Percentiles rank a stretch among this genome's conserved stretches.
phyloP scores from a whole-genome alignment of 176 grass and related monocot species.

The Lolium multiflorum region DNA sequence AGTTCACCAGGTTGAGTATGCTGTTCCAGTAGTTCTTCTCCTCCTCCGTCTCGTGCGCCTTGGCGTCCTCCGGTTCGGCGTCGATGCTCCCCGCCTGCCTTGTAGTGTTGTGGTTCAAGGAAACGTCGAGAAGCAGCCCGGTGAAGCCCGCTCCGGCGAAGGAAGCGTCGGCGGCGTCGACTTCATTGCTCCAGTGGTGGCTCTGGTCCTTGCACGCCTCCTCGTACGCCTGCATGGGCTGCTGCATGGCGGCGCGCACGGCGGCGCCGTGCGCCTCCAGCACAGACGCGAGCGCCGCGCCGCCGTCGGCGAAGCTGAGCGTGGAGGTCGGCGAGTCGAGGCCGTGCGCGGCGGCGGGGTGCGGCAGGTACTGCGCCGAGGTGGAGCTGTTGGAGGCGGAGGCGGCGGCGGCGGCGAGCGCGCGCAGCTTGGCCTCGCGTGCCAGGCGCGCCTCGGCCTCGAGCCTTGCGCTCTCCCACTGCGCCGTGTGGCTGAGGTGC shows the following conservation, averaged over 20 bases:
- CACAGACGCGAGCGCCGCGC: conserved; percentile 53
- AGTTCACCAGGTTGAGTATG: conserved; percentile 64
- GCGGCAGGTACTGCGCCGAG: background rate
- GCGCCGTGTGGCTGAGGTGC: conserved; percentile 90
- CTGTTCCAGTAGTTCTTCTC: conserved; percentile 70
- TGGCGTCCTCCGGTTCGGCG: background rate
- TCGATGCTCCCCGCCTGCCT: conserved; percentile 31
- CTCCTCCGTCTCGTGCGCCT: conserved; percentile 49
- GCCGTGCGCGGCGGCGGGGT: background rate
- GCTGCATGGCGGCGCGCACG: conserved; percentile 51
- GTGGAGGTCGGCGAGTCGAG: conserved; percentile 72
- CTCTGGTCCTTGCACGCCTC: conserved; percentile 51
- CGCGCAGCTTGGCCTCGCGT: conserved; percentile 70
- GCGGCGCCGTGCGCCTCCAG: conserved; percentile 46
- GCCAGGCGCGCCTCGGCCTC: conserved; percentile 85
- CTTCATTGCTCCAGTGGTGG: background rate
- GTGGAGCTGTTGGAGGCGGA: background rate
- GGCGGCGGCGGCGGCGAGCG: conserved; percentile 12
- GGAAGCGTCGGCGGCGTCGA: conserved; percentile 16
- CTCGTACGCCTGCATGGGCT: conserved; percentile 64
- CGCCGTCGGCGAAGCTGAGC: conserved; percentile 64
- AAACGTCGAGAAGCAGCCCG: conserved; percentile 54
- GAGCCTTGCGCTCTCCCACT: conserved; percentile 89
- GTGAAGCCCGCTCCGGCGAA: conserved; percentile 53
- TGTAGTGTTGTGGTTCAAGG: conserved; percentile 35